phyloP scores from a whole-genome alignment of 2,329 filamentous ascomycete species.

The Cladophialophora chaetospira region DNA sequence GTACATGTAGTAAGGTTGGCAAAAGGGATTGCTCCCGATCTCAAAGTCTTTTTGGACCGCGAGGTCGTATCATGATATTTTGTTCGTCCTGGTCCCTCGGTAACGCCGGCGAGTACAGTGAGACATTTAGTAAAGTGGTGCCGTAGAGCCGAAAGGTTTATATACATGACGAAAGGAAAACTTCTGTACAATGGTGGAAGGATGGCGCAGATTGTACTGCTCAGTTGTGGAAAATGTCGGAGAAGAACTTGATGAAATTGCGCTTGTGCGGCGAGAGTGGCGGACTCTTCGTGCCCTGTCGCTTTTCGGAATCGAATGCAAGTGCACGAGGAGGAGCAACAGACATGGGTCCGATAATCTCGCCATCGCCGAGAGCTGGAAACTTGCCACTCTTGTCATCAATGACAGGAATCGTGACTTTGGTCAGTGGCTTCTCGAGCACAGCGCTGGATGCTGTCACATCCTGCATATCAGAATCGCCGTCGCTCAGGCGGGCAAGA shows the following conservation, averaged over 20 bases:
- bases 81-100: constrained; percentile 1
- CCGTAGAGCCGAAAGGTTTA: constrained; percentile 6
- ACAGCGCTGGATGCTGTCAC: constrained; percentile 27
- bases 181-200: constrained; percentile 18
- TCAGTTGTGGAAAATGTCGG: constrained; percentile 41
- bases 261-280: constrained; percentile 45
- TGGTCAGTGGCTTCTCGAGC: constrained; percentile 45
- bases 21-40: constrained; percentile 10
- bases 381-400: constrained; percentile 71
- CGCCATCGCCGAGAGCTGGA: constrained; percentile 81
- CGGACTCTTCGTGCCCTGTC: constrained; percentile 46
- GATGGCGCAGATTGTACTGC: constrained; percentile 17
- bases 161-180: constrained; percentile 2
- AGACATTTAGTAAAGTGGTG: background rate
- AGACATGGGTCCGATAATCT: constrained; percentile 92
- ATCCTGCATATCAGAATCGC: constrained; percentile 31
- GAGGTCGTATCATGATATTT: background rate
- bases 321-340: constrained; percentile 39
- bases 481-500: constrained; percentile 42
- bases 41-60: background rate
- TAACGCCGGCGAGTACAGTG: background rate
- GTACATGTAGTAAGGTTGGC: constrained; percentile 1
- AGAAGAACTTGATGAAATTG: constrained; percentile 48
- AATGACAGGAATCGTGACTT: constrained; percentile 55
- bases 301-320: constrained; percentile 28